A percentile compares a stretch with the other conserved stretches of the same genome.
These are phyloP conservation scores for Camptophora hylomeconis DNA, from an alignment of 2,329 filamentous ascomycete species.

Conservation along the genomic window DNA sequence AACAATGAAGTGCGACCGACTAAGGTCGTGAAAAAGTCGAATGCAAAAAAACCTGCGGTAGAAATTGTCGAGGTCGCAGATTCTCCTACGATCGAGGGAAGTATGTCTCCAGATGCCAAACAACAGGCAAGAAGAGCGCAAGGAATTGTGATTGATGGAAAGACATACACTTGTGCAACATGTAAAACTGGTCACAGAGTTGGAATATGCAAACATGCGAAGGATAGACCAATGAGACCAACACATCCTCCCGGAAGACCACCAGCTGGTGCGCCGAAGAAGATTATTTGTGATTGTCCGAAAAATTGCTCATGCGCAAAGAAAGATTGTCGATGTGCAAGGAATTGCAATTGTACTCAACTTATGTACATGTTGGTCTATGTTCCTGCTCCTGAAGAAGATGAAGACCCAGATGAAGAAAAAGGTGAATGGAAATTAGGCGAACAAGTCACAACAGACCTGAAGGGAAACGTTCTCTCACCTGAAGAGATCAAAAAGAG, in stretches of 20 bases:
- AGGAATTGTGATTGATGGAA: constrained; percentile 14
- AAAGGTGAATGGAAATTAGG: constrained; percentile 12
- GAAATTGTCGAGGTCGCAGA: not conserved
- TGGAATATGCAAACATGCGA: constrained; percentile 16
- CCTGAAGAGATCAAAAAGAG: constrained; percentile 12
- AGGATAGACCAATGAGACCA: constrained; percentile 12
- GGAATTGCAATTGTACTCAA: constrained; percentile 14
- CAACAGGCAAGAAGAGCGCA: constrained; percentile 4
- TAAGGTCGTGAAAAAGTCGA: not conserved
- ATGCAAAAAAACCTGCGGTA: not conserved
- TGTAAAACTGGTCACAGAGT: constrained; percentile 18
- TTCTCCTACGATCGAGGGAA: not conserved
- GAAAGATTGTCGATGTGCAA: constrained; percentile 15
- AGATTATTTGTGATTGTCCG: constrained; percentile 15
- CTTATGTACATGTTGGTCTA: constrained; percentile 14
- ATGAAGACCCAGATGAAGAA: constrained; percentile 9
- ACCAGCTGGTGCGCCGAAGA: constrained; percentile 12
- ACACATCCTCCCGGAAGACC: constrained; percentile 16
- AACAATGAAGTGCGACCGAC: not conserved
- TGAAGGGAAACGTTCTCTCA: constrained; percentile 13
- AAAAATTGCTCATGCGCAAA: constrained; percentile 14
- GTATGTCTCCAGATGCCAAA: not conserved
- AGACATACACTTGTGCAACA: constrained; percentile 16
- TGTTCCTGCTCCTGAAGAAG: constrained; percentile 8
- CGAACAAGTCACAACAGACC: constrained; percentile 15